phyloP scores from a whole-genome alignment of 495 filamentous ascomycete species.

The Penicillium crystallinum region DNA sequence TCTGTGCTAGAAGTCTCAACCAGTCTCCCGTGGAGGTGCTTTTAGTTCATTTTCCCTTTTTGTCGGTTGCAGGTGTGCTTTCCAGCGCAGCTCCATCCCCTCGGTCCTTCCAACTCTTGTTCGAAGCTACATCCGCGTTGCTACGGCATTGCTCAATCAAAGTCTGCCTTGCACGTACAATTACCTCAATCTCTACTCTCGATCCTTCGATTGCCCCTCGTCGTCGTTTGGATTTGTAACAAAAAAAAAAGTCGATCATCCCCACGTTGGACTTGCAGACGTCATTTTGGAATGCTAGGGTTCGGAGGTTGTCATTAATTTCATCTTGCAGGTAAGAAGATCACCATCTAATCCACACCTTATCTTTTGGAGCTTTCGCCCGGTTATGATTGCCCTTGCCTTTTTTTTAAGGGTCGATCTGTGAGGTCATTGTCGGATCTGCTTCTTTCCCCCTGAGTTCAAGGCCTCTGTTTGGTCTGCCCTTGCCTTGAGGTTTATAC shows the following conservation, averaged over 20 bases:
- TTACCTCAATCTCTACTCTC: conserved; percentile 14
- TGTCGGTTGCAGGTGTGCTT: conserved; percentile 12
- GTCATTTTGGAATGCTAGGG: conserved; percentile 29
- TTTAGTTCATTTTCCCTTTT: conserved; percentile 6
- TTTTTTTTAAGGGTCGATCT: conserved; percentile 1
- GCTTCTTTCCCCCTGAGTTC: conserved; percentile 5
- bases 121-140: conserved; percentile 29
- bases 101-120: conserved; percentile 35
- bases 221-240: conserved; percentile 14
- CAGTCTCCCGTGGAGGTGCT: conserved; percentile 8
- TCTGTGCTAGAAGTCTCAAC: conserved; percentile 4
- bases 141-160: conserved; percentile 21
- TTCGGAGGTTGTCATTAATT: conserved; percentile 19
- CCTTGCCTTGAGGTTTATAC: neutral
- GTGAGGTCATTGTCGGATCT: conserved; percentile 2
- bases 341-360: neutral
- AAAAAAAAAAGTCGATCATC: conserved; percentile 16
- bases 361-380: neutral
- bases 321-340: conserved; percentile 25
- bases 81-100: conserved; percentile 25
- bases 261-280: conserved; percentile 23
- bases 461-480: conserved; percentile 3
- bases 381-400: neutral
- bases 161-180: conserved; percentile 13
- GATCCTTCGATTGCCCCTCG: conserved; percentile 5